Conservation (phyloP, 73 alveolate genomes). For the Stentor coeruleus region DNA sequence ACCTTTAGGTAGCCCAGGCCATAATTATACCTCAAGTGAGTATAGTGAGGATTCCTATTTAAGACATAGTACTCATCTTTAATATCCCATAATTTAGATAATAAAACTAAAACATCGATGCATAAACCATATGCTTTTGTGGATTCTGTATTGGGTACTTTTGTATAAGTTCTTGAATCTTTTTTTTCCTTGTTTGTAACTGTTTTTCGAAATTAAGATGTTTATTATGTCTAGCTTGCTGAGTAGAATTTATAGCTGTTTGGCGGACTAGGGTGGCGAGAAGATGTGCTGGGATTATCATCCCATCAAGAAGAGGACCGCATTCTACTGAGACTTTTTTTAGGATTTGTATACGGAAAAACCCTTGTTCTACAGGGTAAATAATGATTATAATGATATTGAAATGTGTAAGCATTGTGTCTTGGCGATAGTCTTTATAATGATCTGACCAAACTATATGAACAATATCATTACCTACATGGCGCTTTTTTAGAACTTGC, state of each 20-base stretch:
- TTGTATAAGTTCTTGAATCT: background rate
- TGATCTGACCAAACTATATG: slow-evolving; percentile 28
- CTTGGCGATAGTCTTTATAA: slow-evolving; percentile 16
- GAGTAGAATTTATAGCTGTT: slow-evolving; percentile 18
- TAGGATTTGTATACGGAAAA: slow-evolving; percentile 11
- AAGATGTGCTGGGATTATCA: background rate
- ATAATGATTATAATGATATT: slow-evolving; percentile 16
- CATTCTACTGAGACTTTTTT: background rate
- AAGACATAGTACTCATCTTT: background rate
- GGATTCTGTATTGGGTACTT: background rate
- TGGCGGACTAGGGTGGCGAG: slow-evolving; percentile 3
- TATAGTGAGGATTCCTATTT: background rate
- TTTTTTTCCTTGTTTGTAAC: background rate
- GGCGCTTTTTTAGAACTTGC: slow-evolving; percentile 26
- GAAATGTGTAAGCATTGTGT: slow-evolving; percentile 18
- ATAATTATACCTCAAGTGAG: background rate
- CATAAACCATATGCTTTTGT: background rate
- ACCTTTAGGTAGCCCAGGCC: background rate
- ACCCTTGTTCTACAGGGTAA: background rate
- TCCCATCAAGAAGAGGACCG: slow-evolving; percentile 30
- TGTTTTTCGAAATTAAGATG: slow-evolving; percentile 4
- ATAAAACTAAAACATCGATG: background rate
- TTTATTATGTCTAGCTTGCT: background rate
- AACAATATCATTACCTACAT: slow-evolving; percentile 31
- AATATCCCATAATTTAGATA: too few species aligned